Conservation (phyloP, 352 stramenopile genomes). For the Phytophthora macrochlamydospora region DNA sequence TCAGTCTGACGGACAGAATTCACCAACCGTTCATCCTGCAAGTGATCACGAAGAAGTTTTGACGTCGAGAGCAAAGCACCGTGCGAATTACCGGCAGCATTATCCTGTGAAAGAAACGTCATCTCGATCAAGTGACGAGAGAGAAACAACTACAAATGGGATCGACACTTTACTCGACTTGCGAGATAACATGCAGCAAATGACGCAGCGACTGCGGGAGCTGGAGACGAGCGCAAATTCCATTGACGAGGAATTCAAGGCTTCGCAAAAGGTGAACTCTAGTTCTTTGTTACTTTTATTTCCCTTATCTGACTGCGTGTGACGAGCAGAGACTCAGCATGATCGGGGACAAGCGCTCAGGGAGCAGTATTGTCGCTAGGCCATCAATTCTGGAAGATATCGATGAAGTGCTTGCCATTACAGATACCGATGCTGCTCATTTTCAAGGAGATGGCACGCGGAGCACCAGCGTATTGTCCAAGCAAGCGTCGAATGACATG, state of each 20-base stretch:
- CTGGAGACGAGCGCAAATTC: slow-evolving; percentile 54
- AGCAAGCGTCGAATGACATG: slow-evolving; percentile 50
- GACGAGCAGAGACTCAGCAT: slow-evolving; percentile 14
- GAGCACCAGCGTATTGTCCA: slow-evolving; percentile 26
- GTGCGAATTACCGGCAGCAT: slow-evolving; percentile 21
- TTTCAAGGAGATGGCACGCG: background rate
- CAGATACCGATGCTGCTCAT: background rate
- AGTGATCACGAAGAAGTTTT: background rate
- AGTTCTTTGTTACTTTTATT: background rate
- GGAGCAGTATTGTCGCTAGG: slow-evolving; percentile 1
- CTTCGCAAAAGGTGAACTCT: slow-evolving; percentile 43
- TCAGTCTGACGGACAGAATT: slow-evolving; percentile 19
- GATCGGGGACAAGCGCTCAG: slow-evolving; percentile 16
- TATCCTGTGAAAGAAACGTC: slow-evolving; percentile 11
- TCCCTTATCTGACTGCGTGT: slow-evolving; percentile 2
- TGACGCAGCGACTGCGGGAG: too few species aligned
- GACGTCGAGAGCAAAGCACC: slow-evolving; percentile 16
- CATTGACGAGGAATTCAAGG: slow-evolving; percentile 68
- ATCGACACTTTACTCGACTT: background rate
- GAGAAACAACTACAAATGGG: slow-evolving; percentile 1
- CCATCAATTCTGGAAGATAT: slow-evolving; percentile 20
- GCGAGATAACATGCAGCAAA: background rate
- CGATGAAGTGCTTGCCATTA: slow-evolving; percentile 24
- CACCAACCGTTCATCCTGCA: slow-evolving; percentile 6
- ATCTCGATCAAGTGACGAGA: slow-evolving; percentile 8